Evolutionary conservation across 495 filamentous ascomycete species (phyloP), one percentile per base, ranked within the genome.

Genomic region (Trichoderma gamsii): DNA sequence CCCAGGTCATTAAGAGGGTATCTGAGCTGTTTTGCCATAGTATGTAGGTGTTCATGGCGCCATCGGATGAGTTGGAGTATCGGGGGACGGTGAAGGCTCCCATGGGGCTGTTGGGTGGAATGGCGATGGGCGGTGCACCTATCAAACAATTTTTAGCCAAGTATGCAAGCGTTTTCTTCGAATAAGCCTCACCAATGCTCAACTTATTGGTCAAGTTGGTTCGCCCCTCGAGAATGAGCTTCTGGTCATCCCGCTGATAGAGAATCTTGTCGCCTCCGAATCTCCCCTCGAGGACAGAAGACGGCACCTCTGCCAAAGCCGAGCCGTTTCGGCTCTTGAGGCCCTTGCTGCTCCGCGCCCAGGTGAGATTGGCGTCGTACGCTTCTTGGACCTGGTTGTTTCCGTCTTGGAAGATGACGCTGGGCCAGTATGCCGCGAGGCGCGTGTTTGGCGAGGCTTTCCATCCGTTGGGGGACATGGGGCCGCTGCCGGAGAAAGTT

Each of bases 221-320:
- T 23, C 49, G 25, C 9, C n/a, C n/a, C 49, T n/a, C 49, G 18
- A 52, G 18, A 52, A 21, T 18, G 49, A 52, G 49, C 18, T 52
- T 52, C 49, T 52, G 49, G 18, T 52, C 49, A 23, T 52, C 49
- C 49, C 49, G 49, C 49, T 52, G 49, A 52, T 52, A 52, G 49
- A 52, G 18, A 23, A 52, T n/a, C 49, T n/a, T 52, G 3, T 52
- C 49, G 9, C 49, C 49, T 23, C 49, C 49, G n/a, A 23, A 52
- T 9, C 49, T 23, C n/a, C 18, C 49, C 21, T 16, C n/a, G n/a
- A 6, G 25, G 6, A 25, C 49, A 6, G 18, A 21, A 52, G n/a
- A 52, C 0, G 49, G 49, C 16, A 52, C n/a, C 9, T 52, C 49
- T 52, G 49, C 49, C n/a, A 52, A 52, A 1, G 49, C 18, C 49